Evolutionary conservation across 345 rosid species (phyloP).

Genomic region (Arabidopsis suecica): DNA sequence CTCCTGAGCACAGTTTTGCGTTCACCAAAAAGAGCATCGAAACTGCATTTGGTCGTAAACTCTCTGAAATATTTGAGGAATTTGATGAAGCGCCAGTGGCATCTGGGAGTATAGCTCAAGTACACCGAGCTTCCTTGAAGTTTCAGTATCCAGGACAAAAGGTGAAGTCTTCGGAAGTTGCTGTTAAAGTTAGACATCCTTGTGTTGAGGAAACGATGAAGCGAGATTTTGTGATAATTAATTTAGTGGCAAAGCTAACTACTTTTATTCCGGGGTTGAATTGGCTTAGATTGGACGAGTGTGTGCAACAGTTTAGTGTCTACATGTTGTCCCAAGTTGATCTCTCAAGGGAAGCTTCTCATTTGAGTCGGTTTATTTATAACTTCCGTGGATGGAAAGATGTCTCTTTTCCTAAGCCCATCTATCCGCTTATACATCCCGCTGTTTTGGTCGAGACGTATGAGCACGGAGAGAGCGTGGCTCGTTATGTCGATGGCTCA

Average conservation of each 20-base stretch:
- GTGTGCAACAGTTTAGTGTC: conserved; percentile 91
- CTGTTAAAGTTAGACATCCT: conserved; percentile 99
- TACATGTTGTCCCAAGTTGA: conserved; percentile 99
- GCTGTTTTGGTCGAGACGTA: conserved; percentile 94
- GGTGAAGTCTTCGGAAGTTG: conserved; percentile 73
- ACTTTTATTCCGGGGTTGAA: conserved; percentile 74
- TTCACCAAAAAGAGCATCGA: conserved; percentile 83
- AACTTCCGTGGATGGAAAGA: conserved; percentile 92
- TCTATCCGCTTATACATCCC: conserved; percentile 94
- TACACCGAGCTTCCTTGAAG: conserved; percentile 85
- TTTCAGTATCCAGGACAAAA: conserved; percentile 79
- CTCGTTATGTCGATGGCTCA: conserved; percentile 80
- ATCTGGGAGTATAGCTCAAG: conserved; percentile 99
- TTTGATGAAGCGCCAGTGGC: conserved; percentile 96
- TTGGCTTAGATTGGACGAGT: conserved; percentile 96
- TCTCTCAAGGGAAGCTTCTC: conserved; percentile 99
- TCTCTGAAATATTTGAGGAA: conserved; percentile 79
- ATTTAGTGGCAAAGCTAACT: conserved; percentile 71
- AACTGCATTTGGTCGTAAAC: conserved; percentile 87
- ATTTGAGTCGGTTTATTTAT: conserved; percentile 87
- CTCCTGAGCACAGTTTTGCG: conserved; percentile 91
- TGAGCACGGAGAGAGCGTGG: conserved; percentile 93
- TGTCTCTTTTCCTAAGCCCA: conserved; percentile 97
- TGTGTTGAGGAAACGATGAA: conserved; percentile 91
- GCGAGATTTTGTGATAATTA: conserved; percentile 86